Evolutionary conservation across 352 stramenopile genomes (phyloP), one percentile per base, ranked within the genome.

Genomic region (Pythium coloratum): DNA sequence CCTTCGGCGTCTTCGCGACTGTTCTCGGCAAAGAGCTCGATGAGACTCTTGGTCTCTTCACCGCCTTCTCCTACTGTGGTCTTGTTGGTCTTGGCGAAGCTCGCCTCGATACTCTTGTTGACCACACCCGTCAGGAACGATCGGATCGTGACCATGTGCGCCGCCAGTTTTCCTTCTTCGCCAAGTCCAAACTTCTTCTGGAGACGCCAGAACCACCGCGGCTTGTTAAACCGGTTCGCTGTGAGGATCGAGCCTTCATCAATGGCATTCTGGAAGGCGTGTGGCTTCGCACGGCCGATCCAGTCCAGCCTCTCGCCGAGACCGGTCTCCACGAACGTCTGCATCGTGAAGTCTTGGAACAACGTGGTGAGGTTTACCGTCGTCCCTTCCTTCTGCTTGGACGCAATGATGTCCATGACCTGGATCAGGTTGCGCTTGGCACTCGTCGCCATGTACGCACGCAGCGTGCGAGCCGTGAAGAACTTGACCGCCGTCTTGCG

Each of bases 201-300:
- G 26, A 82, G 55, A 47, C 80, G 77, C 81, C 82, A 90, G 16
- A 85, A 51, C 54, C 68, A 84, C 24, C 68, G 64, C 1, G 81
- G 79, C 18, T 62, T 69, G 20, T 74, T 68, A 64, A 90, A 88
- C 3, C 83, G 71, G 36, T 67, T 36, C 9, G 81, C 70, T 2
- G 79, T 47, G 28, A 84, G 55, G 28, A 70, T 59, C 13, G 77
- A 60, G 0, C 67, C 58, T 10, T 42, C 60, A 42, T 77, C 69
- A 46, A 93, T 72, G 7, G 80, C 77, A 7, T 76, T 18, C 46
- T 79, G 76, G 56, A 91, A 91, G 47, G 72, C 49, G 20, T 79
- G 73, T 49, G 73, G 69, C 32, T 81, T 59, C 3, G 64, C 61
- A 2, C 50, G 57, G 51, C 75, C 70, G 24, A 85, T 68, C 3